Evolutionary conservation across 1,284 basidiomycete species (phyloP).

Genomic region (Spongiforma sp.): DNA sequence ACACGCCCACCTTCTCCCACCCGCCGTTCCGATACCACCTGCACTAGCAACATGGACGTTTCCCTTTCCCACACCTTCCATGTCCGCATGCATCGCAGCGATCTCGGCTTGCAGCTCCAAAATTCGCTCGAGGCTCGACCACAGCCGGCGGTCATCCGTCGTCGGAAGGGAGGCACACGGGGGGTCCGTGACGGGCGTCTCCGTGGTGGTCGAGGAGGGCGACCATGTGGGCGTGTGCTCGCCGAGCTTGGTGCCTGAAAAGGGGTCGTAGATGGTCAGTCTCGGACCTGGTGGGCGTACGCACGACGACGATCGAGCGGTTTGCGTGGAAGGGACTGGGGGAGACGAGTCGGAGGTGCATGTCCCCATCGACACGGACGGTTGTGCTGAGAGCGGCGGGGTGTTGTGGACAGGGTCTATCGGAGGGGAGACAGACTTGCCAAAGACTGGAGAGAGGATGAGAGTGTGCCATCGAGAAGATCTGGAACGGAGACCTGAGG

Average conservation of each 20-base stretch:
- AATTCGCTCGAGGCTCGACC: constrained; percentile 68
- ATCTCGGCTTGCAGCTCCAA: constrained; percentile 72
- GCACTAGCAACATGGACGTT: constrained; percentile 13
- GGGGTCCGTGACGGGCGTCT: neutral
- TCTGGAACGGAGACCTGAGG: constrained; percentile 1
- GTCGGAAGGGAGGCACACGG: constrained; percentile 13
- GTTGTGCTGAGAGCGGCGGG: constrained; percentile 11
- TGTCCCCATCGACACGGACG: constrained; percentile 11
- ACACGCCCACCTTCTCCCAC: constrained; percentile 7
- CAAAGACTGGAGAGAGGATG: constrained; percentile 55
- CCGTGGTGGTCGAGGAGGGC: constrained; percentile 9
- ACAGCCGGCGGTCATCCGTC: constrained; percentile 51
- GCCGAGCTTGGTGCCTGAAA: constrained; percentile 31
- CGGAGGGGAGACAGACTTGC: constrained; percentile 20
- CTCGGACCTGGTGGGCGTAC: constrained; percentile 5
- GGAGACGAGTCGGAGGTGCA: constrained; percentile 18
- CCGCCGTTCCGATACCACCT: neutral
- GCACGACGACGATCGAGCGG: neutral
- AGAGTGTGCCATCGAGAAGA: constrained; percentile 25
- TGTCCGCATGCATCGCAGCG: constrained; percentile 70
- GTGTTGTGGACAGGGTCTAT: neutral
- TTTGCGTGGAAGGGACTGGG: constrained; percentile 9
- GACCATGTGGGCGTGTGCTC: constrained; percentile 22
- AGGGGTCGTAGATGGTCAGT: constrained; percentile 32
- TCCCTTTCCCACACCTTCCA: constrained; percentile 61